phyloP scores from a whole-genome alignment of 1,139 yeast genomes.

The Debaryomycetaceae sp. region DNA sequence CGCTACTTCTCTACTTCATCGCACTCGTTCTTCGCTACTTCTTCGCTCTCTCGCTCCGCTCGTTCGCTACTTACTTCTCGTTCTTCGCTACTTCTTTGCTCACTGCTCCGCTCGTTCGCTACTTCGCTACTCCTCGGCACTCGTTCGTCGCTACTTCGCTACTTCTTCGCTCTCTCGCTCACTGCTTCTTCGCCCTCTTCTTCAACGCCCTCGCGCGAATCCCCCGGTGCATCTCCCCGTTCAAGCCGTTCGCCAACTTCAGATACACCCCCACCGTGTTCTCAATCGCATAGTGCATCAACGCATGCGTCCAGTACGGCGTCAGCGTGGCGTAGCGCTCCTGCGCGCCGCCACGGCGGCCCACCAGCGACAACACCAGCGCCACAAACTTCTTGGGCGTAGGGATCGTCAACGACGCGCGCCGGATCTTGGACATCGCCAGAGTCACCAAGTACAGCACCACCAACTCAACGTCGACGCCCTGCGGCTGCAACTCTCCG shows the following conservation, averaged over 20 bases:
- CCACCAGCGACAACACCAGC: constrained; percentile 62
- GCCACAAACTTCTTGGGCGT: constrained; percentile 74
- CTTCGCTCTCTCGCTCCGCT: too few relatives aligned
- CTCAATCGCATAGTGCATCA: constrained; percentile 82
- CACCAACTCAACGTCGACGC: constrained; percentile 81
- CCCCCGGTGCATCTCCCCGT: constrained; percentile 70
- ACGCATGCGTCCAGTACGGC: constrained; percentile 93
- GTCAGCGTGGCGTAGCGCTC: constrained; percentile 83
- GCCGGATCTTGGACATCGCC: constrained; percentile 90
- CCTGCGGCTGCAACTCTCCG: constrained; percentile 67
- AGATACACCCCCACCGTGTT: constrained; percentile 80
- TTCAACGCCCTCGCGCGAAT: constrained; percentile 80
- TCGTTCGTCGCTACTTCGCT: too few relatives aligned
- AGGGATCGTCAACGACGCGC: constrained; percentile 73
- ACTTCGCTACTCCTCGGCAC: too few relatives aligned
- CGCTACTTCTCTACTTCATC: too few relatives aligned
- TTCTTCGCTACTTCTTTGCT: too few relatives aligned
- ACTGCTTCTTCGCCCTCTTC: constrained; percentile 54
- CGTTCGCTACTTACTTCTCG: too few relatives aligned
- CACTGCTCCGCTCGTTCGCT: too few relatives aligned
- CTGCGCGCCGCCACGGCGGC: constrained; percentile 90
- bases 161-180: too few relatives aligned
- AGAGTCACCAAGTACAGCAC: constrained; percentile 92
- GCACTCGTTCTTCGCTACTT: too few relatives aligned
- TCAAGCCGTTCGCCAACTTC: constrained; percentile 60